A percentile compares a stretch with the other conserved stretches of the same genome.
phyloP scores from a whole-genome alignment of 495 filamentous ascomycete genomes.

The Lasiosphaeriaceae sp. region DNA sequence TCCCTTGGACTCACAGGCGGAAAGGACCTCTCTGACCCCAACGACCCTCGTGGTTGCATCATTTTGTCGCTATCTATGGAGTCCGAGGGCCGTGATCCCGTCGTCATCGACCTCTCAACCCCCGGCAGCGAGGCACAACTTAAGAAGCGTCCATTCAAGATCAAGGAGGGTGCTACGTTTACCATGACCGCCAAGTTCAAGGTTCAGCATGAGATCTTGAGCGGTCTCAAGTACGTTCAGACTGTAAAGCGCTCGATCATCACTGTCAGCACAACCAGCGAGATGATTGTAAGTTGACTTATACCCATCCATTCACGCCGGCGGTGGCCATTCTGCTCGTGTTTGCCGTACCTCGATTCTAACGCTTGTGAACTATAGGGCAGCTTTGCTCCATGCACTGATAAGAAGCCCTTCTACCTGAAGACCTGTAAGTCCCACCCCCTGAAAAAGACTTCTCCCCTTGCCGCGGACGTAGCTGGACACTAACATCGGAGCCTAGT shows the following conservation, averaged over 20 bases:
- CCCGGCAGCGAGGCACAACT: slow-evolving; percentile 64
- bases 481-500: slow-evolving; percentile 50
- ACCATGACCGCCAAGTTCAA: slow-evolving; percentile 89
- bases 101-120: slow-evolving; percentile 73
- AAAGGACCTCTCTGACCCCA: slow-evolving; percentile 62
- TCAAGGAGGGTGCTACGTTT: slow-evolving; percentile 92
- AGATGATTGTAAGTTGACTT: slow-evolving; percentile 84
- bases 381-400: slow-evolving; percentile 85
- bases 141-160: slow-evolving; percentile 86
- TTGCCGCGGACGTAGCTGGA: too few species aligned
- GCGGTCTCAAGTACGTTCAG: slow-evolving; percentile 92
- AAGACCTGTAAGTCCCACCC: slow-evolving; percentile 73
- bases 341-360: too few species aligned
- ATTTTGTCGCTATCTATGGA: slow-evolving; percentile 87
- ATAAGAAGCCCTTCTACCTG: slow-evolving; percentile 73
- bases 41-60: slow-evolving; percentile 77
- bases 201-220: slow-evolving; percentile 92
- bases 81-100: slow-evolving; percentile 70
- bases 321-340: too few species aligned
- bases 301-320: background rate
- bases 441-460: background rate
- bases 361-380: slow-evolving; percentile 42
- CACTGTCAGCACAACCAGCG: slow-evolving; percentile 79
- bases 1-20: slow-evolving; percentile 77
- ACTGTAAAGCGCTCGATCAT: slow-evolving; percentile 83